Evolutionary conservation across 2,329 filamentous ascomycete genomes (phyloP).

Genomic region (Sporothrix mexicana): DNA sequence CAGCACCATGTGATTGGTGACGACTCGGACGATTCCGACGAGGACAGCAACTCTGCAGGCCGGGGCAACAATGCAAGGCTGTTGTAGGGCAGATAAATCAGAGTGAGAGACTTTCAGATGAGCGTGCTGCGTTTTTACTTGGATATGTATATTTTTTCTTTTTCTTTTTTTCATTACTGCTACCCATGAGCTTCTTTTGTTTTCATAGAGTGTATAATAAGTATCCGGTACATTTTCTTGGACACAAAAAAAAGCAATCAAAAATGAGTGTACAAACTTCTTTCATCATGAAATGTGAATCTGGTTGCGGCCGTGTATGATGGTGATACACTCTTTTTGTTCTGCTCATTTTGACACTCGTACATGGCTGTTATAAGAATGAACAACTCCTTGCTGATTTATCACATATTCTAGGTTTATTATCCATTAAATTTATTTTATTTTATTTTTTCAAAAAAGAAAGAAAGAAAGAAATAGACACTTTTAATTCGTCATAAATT

Average conservation of each 20-base stretch:
- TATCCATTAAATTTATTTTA: no score
- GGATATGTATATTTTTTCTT: conserved; percentile 7
- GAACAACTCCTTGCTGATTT: not conserved
- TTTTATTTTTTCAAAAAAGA: not conserved
- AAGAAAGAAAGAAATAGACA: not conserved
- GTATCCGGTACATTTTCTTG: not conserved
- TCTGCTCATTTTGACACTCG: not conserved
- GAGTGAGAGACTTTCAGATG: not conserved
- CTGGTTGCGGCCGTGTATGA: not conserved
- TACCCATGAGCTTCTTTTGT: not conserved
- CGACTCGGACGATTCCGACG: conserved; percentile 48
- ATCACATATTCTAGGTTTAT: not conserved
- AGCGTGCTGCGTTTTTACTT: conserved; percentile 17
- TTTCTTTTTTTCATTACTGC: not conserved
- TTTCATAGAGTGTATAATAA: conserved; percentile 25
- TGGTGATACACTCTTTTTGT: not conserved
- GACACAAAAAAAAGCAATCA: not conserved
- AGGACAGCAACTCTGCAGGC: conserved; percentile 34
- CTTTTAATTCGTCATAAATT: not conserved
- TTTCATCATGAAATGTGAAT: not conserved
- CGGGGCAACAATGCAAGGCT: conserved; percentile 30
- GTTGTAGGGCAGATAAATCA: conserved; percentile 4
- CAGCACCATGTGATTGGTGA: conserved; percentile 60
- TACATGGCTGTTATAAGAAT: not conserved
- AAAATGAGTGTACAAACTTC: not conserved